Evolutionary conservation across 2,329 filamentous ascomycete genomes (phyloP).

Genomic region (Monosporascus sp.): DNA sequence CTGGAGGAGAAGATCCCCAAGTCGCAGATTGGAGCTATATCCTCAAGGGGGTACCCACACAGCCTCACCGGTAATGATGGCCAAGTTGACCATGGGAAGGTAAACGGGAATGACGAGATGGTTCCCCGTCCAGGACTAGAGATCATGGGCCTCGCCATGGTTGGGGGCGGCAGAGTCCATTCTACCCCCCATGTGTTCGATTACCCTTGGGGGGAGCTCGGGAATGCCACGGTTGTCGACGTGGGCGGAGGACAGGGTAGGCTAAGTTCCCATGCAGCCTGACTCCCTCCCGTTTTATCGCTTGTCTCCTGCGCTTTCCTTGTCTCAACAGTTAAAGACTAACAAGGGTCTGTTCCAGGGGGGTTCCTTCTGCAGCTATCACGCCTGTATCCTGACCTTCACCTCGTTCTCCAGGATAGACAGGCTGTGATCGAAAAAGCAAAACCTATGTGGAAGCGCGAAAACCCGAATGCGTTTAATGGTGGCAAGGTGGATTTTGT

Average conservation of each 20-base stretch:
- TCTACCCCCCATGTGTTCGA: conserved; percentile 11
- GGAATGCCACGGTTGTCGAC: conserved; percentile 10
- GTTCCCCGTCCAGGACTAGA: not conserved
- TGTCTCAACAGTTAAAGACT: too few species aligned
- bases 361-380: conserved; percentile 3
- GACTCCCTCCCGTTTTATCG: conserved; percentile 2
- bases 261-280: not conserved
- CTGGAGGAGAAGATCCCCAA: conserved; percentile 10
- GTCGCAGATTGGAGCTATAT: conserved; percentile 1
- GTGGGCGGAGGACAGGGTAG: conserved; percentile 15
- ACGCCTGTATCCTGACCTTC: conserved; percentile 10
- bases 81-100: not conserved
- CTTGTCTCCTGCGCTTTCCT: too few species aligned
- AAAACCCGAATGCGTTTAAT: conserved; percentile 12
- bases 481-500: conserved; percentile 13
- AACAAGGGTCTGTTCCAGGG: conserved; percentile 1
- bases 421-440: conserved; percentile 8
- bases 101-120: not conserved
- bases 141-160: not conserved
- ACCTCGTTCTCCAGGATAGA: conserved; percentile 12
- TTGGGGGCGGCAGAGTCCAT: conserved; percentile 4
- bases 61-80: not conserved
- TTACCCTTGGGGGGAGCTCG: conserved; percentile 12
- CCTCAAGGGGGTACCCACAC: conserved; percentile 4
- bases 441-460: conserved; percentile 9